Base-by-base conservation (phyloP, 345 rosid species). In the Dipteronia sinensis region DNA sequence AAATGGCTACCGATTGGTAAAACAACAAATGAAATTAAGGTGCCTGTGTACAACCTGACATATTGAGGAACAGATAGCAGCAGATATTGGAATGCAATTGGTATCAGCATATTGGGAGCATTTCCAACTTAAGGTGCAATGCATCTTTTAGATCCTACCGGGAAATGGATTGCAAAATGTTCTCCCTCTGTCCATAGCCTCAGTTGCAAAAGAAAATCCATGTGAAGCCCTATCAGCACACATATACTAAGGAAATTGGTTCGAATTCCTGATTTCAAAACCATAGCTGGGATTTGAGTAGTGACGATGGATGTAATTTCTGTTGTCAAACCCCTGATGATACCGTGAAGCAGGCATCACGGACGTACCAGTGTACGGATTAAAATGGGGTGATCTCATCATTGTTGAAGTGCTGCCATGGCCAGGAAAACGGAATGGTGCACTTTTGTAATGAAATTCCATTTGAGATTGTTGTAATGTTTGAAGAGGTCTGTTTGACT, bases 371-470 rank as follows among this genome's bases (percentile, higher is more conserved):
- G 67, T 61, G 72, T 22, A 71, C 51, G 74, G 76, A 65, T 82
- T 77, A 10, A 72, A 81, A 72, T 62, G 77, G 29, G 82, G 76
- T 29, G 73, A 78, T 82, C 84, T 81, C 72, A 49, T 79, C 81
- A 59, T 67, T 56, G 72, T 78, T 71, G 86, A 85, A 63, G 81
- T 47, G 69, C 80, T 38, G n/a, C 80, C 72, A 81, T 78, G 56
- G 12, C 75, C 22, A 10, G 73, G 10, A 10, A 65, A 65, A n/a
- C 38, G 53, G 67, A 73, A 71, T 42, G 79, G 80, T 20, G 77
- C 65, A 46, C 56, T 77, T 72, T 76, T 77, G 44, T 67, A 66
- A 63, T 78, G 73, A 56, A 66, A 77, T 77, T 68, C 83, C 65
- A 16, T 69, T 65, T 67, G 82, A 69, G 80, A 44, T 27, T 56